These are phyloP conservation scores for Amphicarpaea edgeworthii DNA, from an alignment of 306 rosid species.

Conservation along the genomic window DNA sequence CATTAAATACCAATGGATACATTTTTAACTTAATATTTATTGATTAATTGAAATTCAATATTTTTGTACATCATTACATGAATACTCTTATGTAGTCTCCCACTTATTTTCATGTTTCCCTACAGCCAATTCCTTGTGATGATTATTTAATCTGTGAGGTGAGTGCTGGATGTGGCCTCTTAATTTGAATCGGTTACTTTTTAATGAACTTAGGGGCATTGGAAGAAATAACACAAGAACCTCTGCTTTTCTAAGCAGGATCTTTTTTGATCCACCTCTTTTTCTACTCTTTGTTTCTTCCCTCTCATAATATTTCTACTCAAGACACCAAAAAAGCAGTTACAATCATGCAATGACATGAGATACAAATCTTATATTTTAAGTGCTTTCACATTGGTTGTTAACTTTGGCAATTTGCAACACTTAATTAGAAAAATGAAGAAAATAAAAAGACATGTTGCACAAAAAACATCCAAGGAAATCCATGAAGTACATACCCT, in stretches of 20 bases:
- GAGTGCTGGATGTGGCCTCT: slow-evolving; percentile 9
- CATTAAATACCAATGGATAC: too few species aligned
- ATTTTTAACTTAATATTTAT: too few species aligned
- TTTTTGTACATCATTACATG: too few species aligned
- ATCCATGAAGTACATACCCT: neutral
- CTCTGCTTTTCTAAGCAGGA: neutral
- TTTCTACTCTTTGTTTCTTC: neutral
- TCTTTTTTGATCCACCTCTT: slow-evolving; percentile 6
- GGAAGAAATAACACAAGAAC: neutral
- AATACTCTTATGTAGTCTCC: neutral
- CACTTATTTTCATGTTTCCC: neutral
- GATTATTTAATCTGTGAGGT: neutral
- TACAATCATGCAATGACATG: slow-evolving; percentile 16
- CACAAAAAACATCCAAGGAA: slow-evolving; percentile 20
- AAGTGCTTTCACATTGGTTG: neutral
- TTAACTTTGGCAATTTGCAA: slow-evolving; percentile 6
- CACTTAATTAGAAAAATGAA: neutral
- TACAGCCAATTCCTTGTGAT: slow-evolving; percentile 14
- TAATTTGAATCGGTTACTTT: slow-evolving; percentile 1
- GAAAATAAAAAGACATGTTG: neutral
- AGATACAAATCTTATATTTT: slow-evolving; percentile 10
- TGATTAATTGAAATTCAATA: too few species aligned
- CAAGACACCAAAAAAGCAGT: too few species aligned
- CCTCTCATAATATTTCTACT: neutral
- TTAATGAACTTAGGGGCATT: slow-evolving; percentile 13